phyloP scores from a whole-genome alignment of 148 eudicot species.

The Camellia japonica region DNA sequence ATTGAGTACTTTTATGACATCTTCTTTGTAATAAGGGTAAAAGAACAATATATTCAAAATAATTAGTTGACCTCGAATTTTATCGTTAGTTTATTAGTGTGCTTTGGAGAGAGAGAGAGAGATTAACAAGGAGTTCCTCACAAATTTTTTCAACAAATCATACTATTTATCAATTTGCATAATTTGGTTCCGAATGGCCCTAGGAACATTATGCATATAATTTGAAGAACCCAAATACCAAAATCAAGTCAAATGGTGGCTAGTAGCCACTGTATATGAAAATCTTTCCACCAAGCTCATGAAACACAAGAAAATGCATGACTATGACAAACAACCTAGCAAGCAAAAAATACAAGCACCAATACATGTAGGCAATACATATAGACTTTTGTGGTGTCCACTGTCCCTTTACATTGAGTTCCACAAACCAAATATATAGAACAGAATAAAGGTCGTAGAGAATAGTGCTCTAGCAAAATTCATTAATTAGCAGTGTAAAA shows the following conservation, averaged over 20 bases:
- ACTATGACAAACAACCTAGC: background rate
- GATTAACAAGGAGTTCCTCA: no score
- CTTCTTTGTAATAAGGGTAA: background rate
- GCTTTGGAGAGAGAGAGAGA: background rate
- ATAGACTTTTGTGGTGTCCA: background rate
- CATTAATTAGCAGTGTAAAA: background rate
- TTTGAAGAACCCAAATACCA: background rate
- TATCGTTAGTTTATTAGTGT: background rate
- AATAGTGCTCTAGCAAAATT: background rate
- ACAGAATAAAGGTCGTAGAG: background rate
- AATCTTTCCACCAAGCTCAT: conserved; percentile 14
- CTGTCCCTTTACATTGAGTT: background rate
- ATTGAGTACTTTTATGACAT: no score
- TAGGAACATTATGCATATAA: background rate
- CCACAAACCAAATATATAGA: background rate
- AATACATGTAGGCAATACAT: background rate
- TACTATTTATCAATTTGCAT: background rate
- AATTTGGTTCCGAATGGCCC: background rate
- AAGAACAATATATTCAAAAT: background rate
- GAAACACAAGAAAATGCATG: conserved; percentile 1
- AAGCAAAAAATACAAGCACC: background rate
- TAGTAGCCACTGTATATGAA: background rate
- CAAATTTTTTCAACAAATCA: no score
- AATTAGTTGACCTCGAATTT: background rate
- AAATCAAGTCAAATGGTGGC: background rate